Evolutionary conservation across 1,284 basidiomycete genomes (phyloP).

Genomic region (Naganishia sp.): DNA sequence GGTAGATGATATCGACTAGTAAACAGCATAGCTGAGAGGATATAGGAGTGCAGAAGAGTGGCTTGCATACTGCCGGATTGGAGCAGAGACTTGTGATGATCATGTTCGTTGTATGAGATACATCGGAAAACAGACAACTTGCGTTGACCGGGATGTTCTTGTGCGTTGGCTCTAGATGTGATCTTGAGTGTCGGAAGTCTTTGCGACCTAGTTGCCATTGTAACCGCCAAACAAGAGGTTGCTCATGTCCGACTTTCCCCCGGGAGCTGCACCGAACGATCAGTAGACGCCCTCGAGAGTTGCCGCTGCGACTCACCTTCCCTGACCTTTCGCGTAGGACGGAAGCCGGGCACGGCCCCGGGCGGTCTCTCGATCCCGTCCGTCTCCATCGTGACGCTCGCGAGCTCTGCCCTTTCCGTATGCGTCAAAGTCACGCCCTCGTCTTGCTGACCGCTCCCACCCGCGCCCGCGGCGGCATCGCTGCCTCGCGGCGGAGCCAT

Average conservation of each 20-base stretch:
- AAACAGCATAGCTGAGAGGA: background rate
- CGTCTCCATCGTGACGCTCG: slow-evolving; percentile 27
- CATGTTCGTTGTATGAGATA: background rate
- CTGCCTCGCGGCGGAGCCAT: slow-evolving; percentile 44
- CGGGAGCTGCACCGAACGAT: slow-evolving; percentile 41
- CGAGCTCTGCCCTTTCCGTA: slow-evolving; percentile 43
- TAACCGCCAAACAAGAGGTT: slow-evolving; percentile 49
- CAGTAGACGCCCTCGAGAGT: background rate
- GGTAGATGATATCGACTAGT: slow-evolving; percentile 32
- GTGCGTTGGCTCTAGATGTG: too few species aligned
- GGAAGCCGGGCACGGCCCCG: slow-evolving; percentile 41
- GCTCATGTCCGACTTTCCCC: slow-evolving; percentile 48
- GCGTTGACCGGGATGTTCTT: too few species aligned
- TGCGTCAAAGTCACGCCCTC: slow-evolving; percentile 49
- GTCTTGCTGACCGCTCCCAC: slow-evolving; percentile 36
- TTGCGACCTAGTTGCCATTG: slow-evolving; percentile 43
- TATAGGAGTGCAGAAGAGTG: background rate
- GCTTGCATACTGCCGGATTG: background rate
- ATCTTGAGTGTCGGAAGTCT: background rate
- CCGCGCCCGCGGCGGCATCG: background rate
- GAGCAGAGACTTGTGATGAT: background rate
- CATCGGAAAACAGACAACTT: background rate
- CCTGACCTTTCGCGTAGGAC: slow-evolving; percentile 51
- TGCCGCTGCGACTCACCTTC: slow-evolving; percentile 42
- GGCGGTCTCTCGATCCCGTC: slow-evolving; percentile 23